phyloP scores from a whole-genome alignment of 2,329 filamentous ascomycete genomes.

The Ambrosiella xylebori region DNA sequence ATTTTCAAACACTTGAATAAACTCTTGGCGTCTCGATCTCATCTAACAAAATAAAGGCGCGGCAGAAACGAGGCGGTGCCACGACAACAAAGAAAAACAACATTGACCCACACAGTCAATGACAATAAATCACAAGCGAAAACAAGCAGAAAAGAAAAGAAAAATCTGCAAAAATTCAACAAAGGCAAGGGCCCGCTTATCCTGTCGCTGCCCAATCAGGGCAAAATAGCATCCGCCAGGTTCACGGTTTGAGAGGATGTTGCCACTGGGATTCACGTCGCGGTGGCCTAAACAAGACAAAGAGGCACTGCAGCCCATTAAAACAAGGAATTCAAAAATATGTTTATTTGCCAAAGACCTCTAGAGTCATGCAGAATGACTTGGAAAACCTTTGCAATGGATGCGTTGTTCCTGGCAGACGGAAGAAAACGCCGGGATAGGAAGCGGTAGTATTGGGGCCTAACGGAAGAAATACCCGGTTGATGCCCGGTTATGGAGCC shows the following conservation, averaged over 20 bases:
- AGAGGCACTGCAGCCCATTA: not conserved
- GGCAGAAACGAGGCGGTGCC: constrained; percentile 2
- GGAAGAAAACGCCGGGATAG: not conserved
- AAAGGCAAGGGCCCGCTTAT: not conserved
- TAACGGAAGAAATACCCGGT: too few relatives aligned
- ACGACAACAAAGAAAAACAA: constrained; percentile 5
- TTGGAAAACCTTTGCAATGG: not conserved
- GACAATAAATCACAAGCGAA: not conserved
- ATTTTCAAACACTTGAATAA: not conserved
- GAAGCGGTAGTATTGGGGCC: too few relatives aligned
- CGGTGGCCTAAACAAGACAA: too few relatives aligned
- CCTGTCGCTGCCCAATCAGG: not conserved
- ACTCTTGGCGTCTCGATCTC: not conserved
- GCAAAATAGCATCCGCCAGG: not conserved
- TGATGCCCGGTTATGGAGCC: too few relatives aligned
- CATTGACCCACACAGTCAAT: not conserved
- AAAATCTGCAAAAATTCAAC: not conserved
- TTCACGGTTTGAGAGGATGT: not conserved
- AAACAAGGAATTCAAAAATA: not conserved
- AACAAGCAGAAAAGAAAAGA: not conserved
- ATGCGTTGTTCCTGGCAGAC: not conserved
- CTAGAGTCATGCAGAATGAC: not conserved
- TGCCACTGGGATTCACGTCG: too few relatives aligned
- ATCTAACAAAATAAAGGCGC: not conserved
- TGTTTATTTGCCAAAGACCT: not conserved